phyloP scores from a whole-genome alignment of 1,284 basidiomycete genomes.

The Athelia sp. region DNA sequence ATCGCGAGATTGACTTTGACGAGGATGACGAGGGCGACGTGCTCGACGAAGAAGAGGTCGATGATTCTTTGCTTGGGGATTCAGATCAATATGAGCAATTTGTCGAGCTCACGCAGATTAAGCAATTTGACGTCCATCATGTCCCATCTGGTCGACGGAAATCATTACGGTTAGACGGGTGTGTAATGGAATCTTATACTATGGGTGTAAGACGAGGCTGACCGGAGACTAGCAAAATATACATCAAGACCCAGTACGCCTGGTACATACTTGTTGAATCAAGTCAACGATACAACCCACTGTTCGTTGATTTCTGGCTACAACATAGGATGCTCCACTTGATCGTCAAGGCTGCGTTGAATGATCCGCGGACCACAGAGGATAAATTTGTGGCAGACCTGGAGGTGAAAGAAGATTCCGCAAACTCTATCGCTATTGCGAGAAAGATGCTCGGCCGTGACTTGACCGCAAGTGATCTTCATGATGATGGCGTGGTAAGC shows the following conservation, averaged over 20 bases:
- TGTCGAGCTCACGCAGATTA: constrained; percentile 38
- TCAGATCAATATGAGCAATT: constrained; percentile 23
- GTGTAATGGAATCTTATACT: too few species aligned
- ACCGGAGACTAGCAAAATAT: constrained; percentile 27
- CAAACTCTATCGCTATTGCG: constrained; percentile 16
- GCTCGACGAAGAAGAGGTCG: constrained; percentile 16
- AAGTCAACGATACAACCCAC: constrained; percentile 33
- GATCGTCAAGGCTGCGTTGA: constrained; percentile 30
- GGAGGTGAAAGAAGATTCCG: constrained; percentile 19
- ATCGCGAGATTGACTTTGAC: constrained; percentile 17
- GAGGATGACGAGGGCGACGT: constrained; percentile 19
- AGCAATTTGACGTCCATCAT: constrained; percentile 45
- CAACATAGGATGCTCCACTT: constrained; percentile 44
- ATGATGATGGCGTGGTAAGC: constrained; percentile 38
- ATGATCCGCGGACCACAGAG: constrained; percentile 27
- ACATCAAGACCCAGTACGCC: constrained; percentile 37
- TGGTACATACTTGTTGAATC: constrained; percentile 62
- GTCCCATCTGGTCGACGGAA: constrained; percentile 16
- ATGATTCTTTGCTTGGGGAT: constrained; percentile 6
- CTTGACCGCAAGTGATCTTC: constrained; percentile 32
- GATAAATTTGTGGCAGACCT: constrained; percentile 33
- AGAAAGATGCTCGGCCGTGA: constrained; percentile 25
- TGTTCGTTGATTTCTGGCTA: constrained; percentile 41
- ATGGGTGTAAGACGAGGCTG: constrained; percentile 1
- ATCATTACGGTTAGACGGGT: constrained; percentile 34